Evolutionary conservation across 139 green algal genomes (phyloP).

Genomic region (Axilococcus clingmanii): DNA sequence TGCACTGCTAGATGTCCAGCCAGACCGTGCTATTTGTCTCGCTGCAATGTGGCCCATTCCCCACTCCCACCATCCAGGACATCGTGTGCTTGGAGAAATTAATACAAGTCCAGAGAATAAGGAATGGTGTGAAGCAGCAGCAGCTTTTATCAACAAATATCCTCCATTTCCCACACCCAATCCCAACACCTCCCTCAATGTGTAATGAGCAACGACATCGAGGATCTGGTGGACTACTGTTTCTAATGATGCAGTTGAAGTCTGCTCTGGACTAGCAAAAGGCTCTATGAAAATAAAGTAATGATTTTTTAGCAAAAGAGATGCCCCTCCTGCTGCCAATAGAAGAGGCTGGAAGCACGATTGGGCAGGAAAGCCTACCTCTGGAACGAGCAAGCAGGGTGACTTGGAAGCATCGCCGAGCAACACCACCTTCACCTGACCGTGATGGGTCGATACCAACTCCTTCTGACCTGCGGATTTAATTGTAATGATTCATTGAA

Average conservation of each 20-base stretch:
- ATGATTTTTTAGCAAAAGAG: constrained; percentile 29
- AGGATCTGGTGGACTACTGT: constrained; percentile 14
- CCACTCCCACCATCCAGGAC: constrained; percentile 35
- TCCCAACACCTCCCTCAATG: constrained; percentile 16
- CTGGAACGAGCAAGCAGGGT: constrained; percentile 33
- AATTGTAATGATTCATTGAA: too few relatives aligned
- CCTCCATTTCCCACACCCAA: constrained; percentile 26
- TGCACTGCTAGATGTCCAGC: constrained; percentile 2
- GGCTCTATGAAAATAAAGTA: constrained; percentile 35
- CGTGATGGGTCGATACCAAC: constrained; percentile 11
- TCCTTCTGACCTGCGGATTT: constrained; percentile 5
- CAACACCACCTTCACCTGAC: constrained; percentile 18
- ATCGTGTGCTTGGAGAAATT: constrained; percentile 19
- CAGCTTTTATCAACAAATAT: constrained; percentile 23
- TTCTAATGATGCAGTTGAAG: constrained; percentile 17
- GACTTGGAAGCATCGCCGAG: constrained; percentile 14
- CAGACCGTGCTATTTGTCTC: constrained; percentile 4
- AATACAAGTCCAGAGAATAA: constrained; percentile 23
- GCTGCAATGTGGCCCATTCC: constrained; percentile 9
- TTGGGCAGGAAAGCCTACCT: constrained; percentile 36
- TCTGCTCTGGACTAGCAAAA: too few relatives aligned
- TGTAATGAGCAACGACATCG: constrained; percentile 22
- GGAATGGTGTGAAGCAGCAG: constrained; percentile 1
- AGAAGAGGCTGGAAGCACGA: constrained; percentile 35
- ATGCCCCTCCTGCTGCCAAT: constrained; percentile 6